These are phyloP conservation scores for Tetradesmus obliquus DNA, from an alignment of 139 green algal genomes.

Conservation along the genomic window DNA sequence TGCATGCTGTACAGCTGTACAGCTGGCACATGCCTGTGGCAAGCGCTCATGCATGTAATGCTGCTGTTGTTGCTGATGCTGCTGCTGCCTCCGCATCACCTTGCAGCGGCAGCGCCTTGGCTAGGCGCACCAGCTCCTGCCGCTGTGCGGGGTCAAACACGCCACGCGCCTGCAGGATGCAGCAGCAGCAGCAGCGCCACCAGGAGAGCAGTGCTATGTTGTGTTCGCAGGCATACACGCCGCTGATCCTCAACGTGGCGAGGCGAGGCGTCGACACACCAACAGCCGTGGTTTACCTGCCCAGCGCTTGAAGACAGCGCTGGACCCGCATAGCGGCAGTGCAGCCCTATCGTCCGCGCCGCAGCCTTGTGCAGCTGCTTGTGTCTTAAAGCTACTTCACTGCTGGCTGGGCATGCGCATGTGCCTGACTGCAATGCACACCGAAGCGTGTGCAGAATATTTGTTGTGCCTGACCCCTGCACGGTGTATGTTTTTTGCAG, in stretches of 20 bases:
- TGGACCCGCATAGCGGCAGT: not conserved
- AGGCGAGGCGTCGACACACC: not conserved
- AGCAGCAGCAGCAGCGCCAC: not conserved
- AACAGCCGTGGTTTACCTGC: not conserved
- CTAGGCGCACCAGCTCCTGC: constrained; percentile 42
- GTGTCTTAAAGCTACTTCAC: not conserved
- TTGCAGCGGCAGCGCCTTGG: not conserved
- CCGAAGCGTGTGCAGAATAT: not conserved
- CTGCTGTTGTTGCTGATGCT: not conserved
- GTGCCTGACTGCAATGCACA: not conserved
- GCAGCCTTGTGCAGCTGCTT: not conserved
- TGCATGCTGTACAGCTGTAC: no score
- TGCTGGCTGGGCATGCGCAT: not conserved
- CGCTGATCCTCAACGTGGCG: no score
- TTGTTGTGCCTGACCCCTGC: not conserved
- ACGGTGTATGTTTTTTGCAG: not conserved
- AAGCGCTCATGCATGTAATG: not conserved
- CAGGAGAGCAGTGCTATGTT: no score
- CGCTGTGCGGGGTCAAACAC: constrained; percentile 48
- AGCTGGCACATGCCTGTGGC: no score
- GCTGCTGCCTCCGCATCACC: not conserved
- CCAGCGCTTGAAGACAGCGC: not conserved
- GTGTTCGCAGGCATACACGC: no score
- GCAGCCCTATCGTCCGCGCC: no score
- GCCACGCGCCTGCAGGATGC: constrained; percentile 31